Evolutionary conservation across 192 early-diverging fungal genomes (phyloP).

Genomic region (Coemansia sp.): DNA sequence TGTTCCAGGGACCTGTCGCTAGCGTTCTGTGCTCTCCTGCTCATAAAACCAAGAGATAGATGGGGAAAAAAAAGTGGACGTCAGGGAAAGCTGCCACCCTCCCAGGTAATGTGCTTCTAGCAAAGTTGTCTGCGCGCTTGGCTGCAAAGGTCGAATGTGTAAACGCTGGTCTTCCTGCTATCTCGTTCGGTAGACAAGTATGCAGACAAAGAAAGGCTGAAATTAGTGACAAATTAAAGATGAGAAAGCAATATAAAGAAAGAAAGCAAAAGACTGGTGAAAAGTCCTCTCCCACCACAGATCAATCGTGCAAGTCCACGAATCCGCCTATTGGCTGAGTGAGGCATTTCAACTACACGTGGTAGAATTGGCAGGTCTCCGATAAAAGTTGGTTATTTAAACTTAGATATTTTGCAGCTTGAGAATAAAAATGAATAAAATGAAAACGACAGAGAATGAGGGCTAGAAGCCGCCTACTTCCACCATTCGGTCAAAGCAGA

Average conservation of each 20-base stretch:
- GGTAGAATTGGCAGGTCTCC: background rate
- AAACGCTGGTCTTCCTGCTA: slow-evolving; percentile 7
- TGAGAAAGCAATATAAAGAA: background rate
- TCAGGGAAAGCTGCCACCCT: background rate
- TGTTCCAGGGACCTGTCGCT: slow-evolving; percentile 7
- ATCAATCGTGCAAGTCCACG: background rate
- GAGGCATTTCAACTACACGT: background rate
- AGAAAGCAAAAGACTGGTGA: too few relatives aligned
- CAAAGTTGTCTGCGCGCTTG: background rate
- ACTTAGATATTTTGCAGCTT: background rate
- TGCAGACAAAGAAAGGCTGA: background rate
- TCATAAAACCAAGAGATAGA: slow-evolving; percentile 13
- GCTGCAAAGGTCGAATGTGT: background rate
- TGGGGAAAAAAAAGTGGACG: background rate
- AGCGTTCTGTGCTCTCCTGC: background rate
- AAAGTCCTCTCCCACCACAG: background rate
- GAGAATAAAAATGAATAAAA: slow-evolving; percentile 2
- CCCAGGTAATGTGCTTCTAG: background rate
- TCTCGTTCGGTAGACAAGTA: slow-evolving; percentile 3
- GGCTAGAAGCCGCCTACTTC: slow-evolving; percentile 20
- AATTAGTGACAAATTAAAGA: background rate
- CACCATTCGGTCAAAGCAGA: slow-evolving; percentile 39
- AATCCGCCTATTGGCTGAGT: background rate
- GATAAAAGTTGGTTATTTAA: too few relatives aligned
- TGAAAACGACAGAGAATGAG: background rate